Conservation (phyloP, 305 asterid genomes). For the Fraxinus xanthoxyloides region DNA sequence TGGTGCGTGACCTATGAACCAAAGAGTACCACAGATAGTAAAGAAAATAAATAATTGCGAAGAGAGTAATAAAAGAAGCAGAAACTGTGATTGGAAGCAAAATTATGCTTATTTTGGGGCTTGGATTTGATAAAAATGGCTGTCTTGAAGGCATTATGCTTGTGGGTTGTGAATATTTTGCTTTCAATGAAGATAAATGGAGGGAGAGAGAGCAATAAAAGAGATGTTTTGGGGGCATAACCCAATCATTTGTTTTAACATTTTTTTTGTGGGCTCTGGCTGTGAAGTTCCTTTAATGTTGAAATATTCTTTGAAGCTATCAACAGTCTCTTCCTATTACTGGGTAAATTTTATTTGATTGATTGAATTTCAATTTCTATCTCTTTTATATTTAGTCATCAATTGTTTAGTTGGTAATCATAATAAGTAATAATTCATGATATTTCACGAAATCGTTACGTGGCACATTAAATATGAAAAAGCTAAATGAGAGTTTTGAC, state of each 20-base stretch:
- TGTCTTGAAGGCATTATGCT: constrained; percentile 65
- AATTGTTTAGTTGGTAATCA: neutral
- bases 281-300: neutral
- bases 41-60: constrained; percentile 62
- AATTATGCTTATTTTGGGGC: constrained; percentile 40
- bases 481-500: neutral
- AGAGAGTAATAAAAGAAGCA: constrained; percentile 52
- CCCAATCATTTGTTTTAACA: neutral
- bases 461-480: neutral
- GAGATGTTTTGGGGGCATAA: neutral
- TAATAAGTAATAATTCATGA: neutral
- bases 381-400: neutral
- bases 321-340: neutral
- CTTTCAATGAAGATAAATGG: constrained; percentile 45
- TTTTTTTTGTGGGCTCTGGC: neutral
- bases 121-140: constrained; percentile 41
- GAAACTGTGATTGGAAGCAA: constrained; percentile 53
- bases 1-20: constrained; percentile 69
- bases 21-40: constrained; percentile 71
- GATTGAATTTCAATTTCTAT: neutral
- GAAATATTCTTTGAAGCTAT: neutral
- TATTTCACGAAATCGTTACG: neutral
- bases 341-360: neutral
- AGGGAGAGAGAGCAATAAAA: constrained; percentile 33
- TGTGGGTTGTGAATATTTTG: constrained; percentile 21